These are phyloP conservation scores for Linderina pennispora DNA, from an alignment of 192 early-diverging fungal species.

Conservation along the genomic window DNA sequence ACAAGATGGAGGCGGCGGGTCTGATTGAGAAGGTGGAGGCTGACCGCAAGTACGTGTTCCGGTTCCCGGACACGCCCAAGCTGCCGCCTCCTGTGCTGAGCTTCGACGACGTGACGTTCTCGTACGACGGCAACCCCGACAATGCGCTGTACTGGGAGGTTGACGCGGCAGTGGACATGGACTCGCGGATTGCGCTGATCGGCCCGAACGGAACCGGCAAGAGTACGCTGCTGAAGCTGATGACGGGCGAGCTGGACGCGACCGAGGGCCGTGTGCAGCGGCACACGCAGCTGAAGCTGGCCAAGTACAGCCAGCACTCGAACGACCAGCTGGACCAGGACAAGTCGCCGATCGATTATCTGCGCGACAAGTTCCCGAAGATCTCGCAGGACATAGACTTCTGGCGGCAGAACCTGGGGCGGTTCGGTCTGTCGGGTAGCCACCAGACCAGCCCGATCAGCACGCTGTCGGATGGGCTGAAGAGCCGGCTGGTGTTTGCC, in stretches of 20 bases:
- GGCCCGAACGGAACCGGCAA: conserved; percentile 95
- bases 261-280: conserved; percentile 80
- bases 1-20: conserved; percentile 99
- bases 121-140: conserved; percentile 78
- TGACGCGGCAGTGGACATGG: conserved; percentile 94
- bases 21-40: conserved; percentile 91
- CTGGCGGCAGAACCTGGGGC: conserved; percentile 90
- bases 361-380: conserved; percentile 79
- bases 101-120: conserved; percentile 89
- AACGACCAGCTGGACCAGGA: conserved; percentile 92
- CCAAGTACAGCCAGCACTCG: conserved; percentile 96
- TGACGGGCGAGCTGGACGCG: conserved; percentile 82
- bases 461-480: conserved; percentile 91
- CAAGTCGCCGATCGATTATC: conserved; percentile 83
- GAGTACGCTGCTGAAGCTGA: conserved; percentile 96
- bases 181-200: conserved; percentile 96
- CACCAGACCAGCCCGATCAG: conserved; percentile 88
- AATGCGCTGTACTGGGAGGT: conserved; percentile 86
- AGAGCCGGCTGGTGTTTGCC: conserved; percentile 83
- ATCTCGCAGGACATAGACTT: conserved; percentile 73
- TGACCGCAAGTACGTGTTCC: conserved; percentile 72
- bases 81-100: conserved; percentile 94
- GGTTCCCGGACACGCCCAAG: conserved; percentile 78
- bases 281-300: conserved; percentile 91
- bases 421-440: conserved; percentile 89